Base-by-base conservation (phyloP, 768 basidiomycete species). In the Lentinus tigrinus region DNA sequence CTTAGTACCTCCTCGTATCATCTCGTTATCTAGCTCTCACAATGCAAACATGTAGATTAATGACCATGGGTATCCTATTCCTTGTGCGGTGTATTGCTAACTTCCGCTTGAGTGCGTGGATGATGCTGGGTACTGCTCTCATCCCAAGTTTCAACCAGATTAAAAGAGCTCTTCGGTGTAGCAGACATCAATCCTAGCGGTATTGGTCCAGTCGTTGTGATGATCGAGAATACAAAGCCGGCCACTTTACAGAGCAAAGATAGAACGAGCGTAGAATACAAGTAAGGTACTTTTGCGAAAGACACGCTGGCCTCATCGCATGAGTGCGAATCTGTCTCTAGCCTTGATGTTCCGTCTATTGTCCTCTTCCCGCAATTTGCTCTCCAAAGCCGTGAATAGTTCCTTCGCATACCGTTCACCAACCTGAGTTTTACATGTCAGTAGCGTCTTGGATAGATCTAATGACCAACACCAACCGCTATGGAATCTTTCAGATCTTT, bases 311-410 rank as follows among this genome's bases (percentile, higher is more conserved):
- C 34, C 53, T 43, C 27, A 52, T 52, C 51, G 37, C 16, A 52
- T 58, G 8, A 57, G 47, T 8, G 74, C 73, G 63, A 88, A 88
- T 39, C 71, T 79, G 57, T 81, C 79, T 56, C 82, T 78, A 13
- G 82, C 83, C 65, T 85, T 88, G 60, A 82, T 76, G 42, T 80
- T 83, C 39, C 85, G 75, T 34, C 86, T 74, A 17, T 80, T 47
- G 58, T 87, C 82, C 64, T 88, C 89, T 9, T 86, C 86, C 61
- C 77, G 82, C 37, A 91, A 75, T 67, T 88, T 90, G 10, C 69
- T 65, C 57, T 90, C 84, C 42, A 93, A 66, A 0, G 84, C 81
- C 0, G 67, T 68, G 67, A 79, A 83, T 16, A 88, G 65, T 16
- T 83, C 80, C 36, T 73, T 73, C 0, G 88, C 89, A 65, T 89